Conservation (phyloP, 768 basidiomycete genomes). For the Chiua virens region DNA sequence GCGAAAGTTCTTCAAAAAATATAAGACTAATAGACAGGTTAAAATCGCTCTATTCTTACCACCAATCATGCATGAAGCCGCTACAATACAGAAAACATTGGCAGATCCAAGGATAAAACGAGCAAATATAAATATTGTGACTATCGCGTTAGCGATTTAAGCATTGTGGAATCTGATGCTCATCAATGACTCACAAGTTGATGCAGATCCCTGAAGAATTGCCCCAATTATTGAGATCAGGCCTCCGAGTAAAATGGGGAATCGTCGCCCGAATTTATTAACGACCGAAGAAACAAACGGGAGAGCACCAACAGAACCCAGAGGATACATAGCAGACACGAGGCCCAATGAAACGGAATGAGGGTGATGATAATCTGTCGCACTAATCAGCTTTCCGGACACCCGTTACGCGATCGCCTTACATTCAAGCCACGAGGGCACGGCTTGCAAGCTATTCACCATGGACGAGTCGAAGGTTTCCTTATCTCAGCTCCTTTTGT, state of each 20-base stretch:
- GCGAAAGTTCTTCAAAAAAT: conserved; percentile 19
- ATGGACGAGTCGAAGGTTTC: conserved; percentile 42
- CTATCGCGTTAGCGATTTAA: neutral
- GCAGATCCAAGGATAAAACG: conserved; percentile 18
- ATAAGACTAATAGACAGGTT: no score
- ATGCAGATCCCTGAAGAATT: conserved; percentile 16
- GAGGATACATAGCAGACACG: conserved; percentile 58
- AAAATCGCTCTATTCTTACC: conserved; percentile 5
- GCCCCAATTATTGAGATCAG: conserved; percentile 9
- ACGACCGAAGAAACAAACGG: conserved; percentile 34
- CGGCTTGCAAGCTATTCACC: conserved; percentile 62
- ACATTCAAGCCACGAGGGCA: conserved; percentile 56
- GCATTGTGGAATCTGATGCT: neutral
- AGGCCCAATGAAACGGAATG: conserved; percentile 54
- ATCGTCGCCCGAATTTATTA: conserved; percentile 16
- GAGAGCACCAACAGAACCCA: conserved; percentile 56
- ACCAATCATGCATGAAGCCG: conserved; percentile 21
- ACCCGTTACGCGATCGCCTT: conserved; percentile 10
- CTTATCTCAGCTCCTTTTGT: neutral
- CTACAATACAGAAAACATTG: conserved; percentile 13
- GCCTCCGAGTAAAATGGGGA: conserved; percentile 14
- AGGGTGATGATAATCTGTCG: conserved; percentile 52
- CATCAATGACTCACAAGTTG: conserved; percentile 4
- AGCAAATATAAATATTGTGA: conserved; percentile 13
- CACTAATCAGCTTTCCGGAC: neutral